Evolutionary conservation across 306 rosid genomes (phyloP).

Genomic region (Vigna radiata): DNA sequence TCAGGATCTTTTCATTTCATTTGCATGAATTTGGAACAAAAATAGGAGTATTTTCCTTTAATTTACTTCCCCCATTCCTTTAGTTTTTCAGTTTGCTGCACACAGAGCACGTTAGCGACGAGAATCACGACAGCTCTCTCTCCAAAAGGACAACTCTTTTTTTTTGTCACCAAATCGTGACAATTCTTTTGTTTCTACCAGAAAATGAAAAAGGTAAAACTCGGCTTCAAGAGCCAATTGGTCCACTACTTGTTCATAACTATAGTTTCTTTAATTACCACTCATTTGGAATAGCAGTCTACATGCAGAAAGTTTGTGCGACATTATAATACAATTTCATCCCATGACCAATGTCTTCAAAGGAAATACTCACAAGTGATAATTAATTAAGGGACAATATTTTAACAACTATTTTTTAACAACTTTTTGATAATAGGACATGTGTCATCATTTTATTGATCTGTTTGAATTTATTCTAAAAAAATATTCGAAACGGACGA

Average conservation of each 20-base stretch:
- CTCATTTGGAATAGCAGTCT: slow-evolving; percentile 36
- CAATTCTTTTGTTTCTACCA: not conserved
- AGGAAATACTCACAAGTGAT: slow-evolving; percentile 66
- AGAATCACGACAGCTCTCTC: not conserved
- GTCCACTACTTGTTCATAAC: slow-evolving; percentile 18
- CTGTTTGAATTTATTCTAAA: too few relatives aligned
- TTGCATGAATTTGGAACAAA: not conserved
- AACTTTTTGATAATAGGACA: too few relatives aligned
- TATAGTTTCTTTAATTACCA: slow-evolving; percentile 31
- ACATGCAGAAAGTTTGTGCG: slow-evolving; percentile 49
- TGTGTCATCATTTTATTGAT: too few relatives aligned
- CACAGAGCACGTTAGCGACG: slow-evolving; percentile 21
- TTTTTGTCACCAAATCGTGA: not conserved
- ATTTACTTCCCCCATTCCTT: not conserved
- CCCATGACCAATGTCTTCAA: slow-evolving; percentile 56
- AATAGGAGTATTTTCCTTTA: not conserved
- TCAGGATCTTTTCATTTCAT: not conserved
- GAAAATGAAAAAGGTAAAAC: not conserved
- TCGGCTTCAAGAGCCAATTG: not conserved
- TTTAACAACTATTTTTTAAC: too few relatives aligned
- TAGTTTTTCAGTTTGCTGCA: slow-evolving; percentile 4
- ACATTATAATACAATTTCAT: slow-evolving; percentile 47
- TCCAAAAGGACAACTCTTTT: not conserved
- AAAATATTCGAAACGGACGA: too few relatives aligned
- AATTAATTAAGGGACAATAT: too few relatives aligned